These are phyloP conservation scores for Gossypium gossypioides DNA, from an alignment of 441 rosid species.

Conservation along the genomic window DNA sequence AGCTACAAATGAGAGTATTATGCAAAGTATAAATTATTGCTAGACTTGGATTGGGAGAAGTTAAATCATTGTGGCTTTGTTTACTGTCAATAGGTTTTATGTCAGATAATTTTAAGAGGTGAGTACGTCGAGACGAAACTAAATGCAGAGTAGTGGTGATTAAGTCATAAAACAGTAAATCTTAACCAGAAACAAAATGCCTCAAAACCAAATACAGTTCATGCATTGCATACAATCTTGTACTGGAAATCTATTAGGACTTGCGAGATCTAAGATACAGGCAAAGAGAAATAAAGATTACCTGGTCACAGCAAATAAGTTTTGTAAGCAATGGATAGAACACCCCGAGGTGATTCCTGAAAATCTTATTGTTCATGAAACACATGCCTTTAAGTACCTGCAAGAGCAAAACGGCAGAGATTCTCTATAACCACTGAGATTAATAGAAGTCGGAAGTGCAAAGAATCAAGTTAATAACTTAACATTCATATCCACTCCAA, in stretches of 20 bases:
- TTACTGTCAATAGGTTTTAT: background rate
- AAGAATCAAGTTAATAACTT: background rate
- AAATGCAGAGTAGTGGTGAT: background rate
- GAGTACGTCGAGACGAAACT: background rate
- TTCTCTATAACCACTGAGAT: background rate
- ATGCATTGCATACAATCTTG: background rate
- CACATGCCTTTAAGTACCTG: constrained; percentile 97
- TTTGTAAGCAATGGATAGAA: constrained; percentile 88
- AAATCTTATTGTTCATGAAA: constrained; percentile 72
- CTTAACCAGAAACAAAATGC: background rate
- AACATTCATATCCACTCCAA: background rate
- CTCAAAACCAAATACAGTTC: background rate
- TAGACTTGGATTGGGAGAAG: too few relatives aligned
- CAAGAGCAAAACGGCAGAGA: constrained; percentile 16
- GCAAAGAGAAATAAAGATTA: constrained; percentile 17
- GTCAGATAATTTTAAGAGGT: background rate
- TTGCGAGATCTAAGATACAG: background rate
- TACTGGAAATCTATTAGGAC: constrained; percentile 3
- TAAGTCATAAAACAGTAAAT: background rate
- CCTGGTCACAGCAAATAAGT: constrained; percentile 98
- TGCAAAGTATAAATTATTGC: background rate
- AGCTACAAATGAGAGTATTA: background rate
- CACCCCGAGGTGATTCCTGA: constrained; percentile 77
- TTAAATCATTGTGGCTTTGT: too few relatives aligned
- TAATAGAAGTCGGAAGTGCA: background rate